These are phyloP conservation scores for Astrothelium subdiscretum DNA, from an alignment of 495 filamentous ascomycete species.

Conservation along the genomic window DNA sequence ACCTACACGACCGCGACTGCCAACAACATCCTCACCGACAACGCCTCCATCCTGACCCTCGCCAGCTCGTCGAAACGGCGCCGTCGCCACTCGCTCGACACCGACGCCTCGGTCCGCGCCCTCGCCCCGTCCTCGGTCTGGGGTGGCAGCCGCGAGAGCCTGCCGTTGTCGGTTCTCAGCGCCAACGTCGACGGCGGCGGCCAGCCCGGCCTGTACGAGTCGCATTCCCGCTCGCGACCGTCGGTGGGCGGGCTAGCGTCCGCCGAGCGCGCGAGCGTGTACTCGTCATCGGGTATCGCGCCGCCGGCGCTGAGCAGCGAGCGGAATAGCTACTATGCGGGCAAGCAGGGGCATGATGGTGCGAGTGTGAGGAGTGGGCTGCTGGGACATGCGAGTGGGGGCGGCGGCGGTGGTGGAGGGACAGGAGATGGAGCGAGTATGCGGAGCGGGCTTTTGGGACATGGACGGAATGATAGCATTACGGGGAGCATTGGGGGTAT, in stretches of 20 bases:
- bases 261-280: constrained; percentile 68
- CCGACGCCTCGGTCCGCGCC: constrained; percentile 87
- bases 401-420: constrained; percentile 46
- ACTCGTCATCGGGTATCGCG: constrained; percentile 62
- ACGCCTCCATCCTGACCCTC: constrained; percentile 92
- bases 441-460: constrained; percentile 62
- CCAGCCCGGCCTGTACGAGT: constrained; percentile 40
- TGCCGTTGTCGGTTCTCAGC: constrained; percentile 82
- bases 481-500: constrained; percentile 58
- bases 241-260: constrained; percentile 50
- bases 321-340: constrained; percentile 67
- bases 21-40: constrained; percentile 84
- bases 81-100: constrained; percentile 82
- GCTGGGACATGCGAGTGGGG: constrained; percentile 52
- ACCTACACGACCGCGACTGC: constrained; percentile 85
- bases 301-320: constrained; percentile 54
- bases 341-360: constrained; percentile 40
- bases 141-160: constrained; percentile 76
- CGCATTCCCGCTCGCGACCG: constrained; percentile 21
- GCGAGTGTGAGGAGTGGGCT: constrained; percentile 7
- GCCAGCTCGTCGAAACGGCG: constrained; percentile 88
- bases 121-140: constrained; percentile 85
- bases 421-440: constrained; percentile 72
- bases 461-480: constrained; percentile 71
- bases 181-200: constrained; percentile 47